These are phyloP conservation scores for Schoenoplectus triqueter DNA, from an alignment of 202 grass and related monocot species.

Conservation along the genomic window DNA sequence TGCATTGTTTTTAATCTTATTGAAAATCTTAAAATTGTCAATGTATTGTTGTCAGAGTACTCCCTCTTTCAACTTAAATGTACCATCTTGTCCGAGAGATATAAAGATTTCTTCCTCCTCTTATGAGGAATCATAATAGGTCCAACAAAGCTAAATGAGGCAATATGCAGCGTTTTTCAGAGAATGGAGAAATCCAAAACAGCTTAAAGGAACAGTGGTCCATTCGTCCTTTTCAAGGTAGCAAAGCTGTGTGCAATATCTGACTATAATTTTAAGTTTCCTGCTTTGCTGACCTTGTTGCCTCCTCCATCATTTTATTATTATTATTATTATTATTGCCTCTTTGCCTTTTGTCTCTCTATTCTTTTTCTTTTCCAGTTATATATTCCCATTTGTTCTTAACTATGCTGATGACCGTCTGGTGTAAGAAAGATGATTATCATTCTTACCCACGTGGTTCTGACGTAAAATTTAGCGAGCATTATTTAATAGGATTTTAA, in stretches of 20 bases:
- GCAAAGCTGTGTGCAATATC: conserved; percentile 11
- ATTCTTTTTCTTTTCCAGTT: too few species aligned
- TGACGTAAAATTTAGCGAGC: not conserved
- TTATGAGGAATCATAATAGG: too few species aligned
- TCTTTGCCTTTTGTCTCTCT: conserved; percentile 21
- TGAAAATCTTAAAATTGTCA: too few species aligned
- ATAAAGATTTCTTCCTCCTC: too few species aligned
- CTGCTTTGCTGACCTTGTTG: conserved; percentile 16
- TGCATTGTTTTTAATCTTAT: too few species aligned
- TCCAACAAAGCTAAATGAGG: not conserved
- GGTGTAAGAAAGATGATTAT: not conserved
- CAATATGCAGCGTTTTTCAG: not conserved
- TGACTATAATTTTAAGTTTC: not conserved
- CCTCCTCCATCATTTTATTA: conserved; percentile 18
- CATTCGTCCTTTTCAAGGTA: not conserved
- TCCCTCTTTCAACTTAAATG: not conserved
- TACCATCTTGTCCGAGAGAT: not conserved
- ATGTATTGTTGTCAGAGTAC: too few species aligned
- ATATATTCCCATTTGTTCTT: not conserved
- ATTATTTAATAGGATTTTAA: not conserved
- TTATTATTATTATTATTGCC: not conserved
- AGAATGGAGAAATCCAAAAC: conserved; percentile 10
- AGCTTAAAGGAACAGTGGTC: not conserved
- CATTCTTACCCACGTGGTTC: not conserved
- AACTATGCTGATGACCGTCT: not conserved